A percentile compares a stretch with the other conserved stretches of the same genome.
These are phyloP conservation scores for Neotropicomus parvogracilis DNA, from an alignment of 1,284 basidiomycete genomes.

Conservation along the genomic window DNA sequence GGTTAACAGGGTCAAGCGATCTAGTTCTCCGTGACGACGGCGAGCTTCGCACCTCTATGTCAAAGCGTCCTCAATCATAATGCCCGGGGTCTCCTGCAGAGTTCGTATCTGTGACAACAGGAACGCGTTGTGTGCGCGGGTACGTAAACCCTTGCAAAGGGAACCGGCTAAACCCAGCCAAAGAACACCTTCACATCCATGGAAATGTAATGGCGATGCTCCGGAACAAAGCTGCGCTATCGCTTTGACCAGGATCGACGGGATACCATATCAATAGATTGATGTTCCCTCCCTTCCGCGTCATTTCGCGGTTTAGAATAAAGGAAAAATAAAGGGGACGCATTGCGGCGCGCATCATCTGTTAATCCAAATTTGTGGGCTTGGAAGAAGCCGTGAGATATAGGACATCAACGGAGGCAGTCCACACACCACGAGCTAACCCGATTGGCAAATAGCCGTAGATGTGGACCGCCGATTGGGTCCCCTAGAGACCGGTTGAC, in stretches of 20 bases:
- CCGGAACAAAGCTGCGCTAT: constrained; percentile 5
- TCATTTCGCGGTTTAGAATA: background rate
- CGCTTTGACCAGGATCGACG: constrained; percentile 4
- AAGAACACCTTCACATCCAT: background rate
- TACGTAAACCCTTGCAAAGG: background rate
- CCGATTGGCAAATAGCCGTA: background rate
- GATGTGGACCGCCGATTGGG: background rate
- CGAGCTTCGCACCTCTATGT: background rate
- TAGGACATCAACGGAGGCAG: background rate
- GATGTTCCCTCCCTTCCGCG: background rate
- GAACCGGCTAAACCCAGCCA: too few relatives aligned
- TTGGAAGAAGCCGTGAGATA: background rate
- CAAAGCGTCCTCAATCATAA: too few relatives aligned
- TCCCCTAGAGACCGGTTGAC: background rate
- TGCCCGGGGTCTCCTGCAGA: background rate
- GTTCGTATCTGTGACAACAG: background rate
- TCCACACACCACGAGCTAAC: background rate
- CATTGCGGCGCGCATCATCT: background rate
- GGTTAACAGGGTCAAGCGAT: background rate
- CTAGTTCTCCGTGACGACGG: background rate
- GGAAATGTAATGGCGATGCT: constrained; percentile 4
- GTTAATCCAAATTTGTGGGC: background rate
- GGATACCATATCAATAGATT: background rate
- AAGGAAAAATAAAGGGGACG: too few relatives aligned
- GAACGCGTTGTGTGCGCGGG: background rate